Evolutionary conservation across 345 rosid genomes (phyloP), one percentile per base, ranked within the genome.

Genomic region (Hibiscus trionum): DNA sequence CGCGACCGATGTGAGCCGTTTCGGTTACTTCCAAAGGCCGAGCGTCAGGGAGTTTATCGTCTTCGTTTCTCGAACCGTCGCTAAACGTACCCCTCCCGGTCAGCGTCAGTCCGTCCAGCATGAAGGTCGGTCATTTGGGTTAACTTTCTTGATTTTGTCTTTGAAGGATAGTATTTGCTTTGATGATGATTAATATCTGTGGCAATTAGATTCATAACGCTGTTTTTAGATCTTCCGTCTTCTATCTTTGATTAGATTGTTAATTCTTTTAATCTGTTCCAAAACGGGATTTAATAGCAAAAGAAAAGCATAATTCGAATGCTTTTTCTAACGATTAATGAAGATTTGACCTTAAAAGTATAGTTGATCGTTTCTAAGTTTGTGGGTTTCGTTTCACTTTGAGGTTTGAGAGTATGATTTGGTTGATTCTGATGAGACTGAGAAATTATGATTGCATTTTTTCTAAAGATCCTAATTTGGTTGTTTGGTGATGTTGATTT

Each of bases 71-170:
- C 93, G 97, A 39, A 92, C 99, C 75, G 99, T 95, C 75, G 99
- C 96, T 14, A 92, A 83, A 59, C 96, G 99, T 11, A 95, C 97
- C 37, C 86, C 88, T 44, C 87, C 96, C 16, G 85, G 85, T 70
- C 97, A 95, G 67, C 96, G 97, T 68, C 99, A 95, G 70, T 92
- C 97, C 46, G 99, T 92, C 14, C 97, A 88, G 72, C 97, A 95
- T 77, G 93, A 92, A 88, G 99, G 99, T 95, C 44, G 46, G 58
- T 59, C 55, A 46, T 57, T 57, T 26, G 11, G 4, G 11, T 21
- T 65, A 11, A 27, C 0, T 49, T 67, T 67, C 24, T 49, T 49
- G 49, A 24, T 24, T 24, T 46, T 44, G 70, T 46, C 1, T 55
- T 55, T n/a, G 19, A 16, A 55, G 26, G 11, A 55, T 17, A 17